A percentile compares a stretch with the other conserved stretches of the same genome.
These are phyloP conservation scores for Aspergillus clavatus DNA, from an alignment of 2,329 filamentous ascomycete genomes.

Conservation along the genomic window DNA sequence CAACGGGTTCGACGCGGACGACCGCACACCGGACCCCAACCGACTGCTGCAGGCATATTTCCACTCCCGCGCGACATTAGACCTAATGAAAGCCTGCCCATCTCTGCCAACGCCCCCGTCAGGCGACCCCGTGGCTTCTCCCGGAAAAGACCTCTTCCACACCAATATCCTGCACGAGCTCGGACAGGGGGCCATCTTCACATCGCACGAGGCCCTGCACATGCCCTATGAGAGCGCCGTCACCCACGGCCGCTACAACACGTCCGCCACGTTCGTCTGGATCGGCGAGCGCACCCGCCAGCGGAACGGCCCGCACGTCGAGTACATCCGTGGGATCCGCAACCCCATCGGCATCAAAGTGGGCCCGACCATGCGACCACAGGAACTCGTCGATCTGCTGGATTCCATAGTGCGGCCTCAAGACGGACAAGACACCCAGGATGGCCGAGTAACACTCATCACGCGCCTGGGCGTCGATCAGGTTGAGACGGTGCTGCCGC, in stretches of 20 bases:
- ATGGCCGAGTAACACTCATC: conserved; percentile 60
- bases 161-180: not conserved
- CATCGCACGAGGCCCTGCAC: conserved; percentile 9
- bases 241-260: conserved; percentile 84
- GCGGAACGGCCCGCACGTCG: conserved; percentile 82
- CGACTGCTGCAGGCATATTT: conserved; percentile 84
- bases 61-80: conserved; percentile 83
- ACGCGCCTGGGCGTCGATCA: conserved; percentile 79
- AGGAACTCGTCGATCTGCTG: conserved; percentile 70
- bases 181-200: conserved; percentile 3
- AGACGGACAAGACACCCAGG: conserved; percentile 68
- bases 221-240: conserved; percentile 8
- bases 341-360: conserved; percentile 94
- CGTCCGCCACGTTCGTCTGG: conserved; percentile 91
- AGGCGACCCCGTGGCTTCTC: not conserved
- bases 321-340: conserved; percentile 88
- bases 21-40: conserved; percentile 70
- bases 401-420: conserved; percentile 67
- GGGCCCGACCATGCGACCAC: conserved; percentile 69
- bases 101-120: not conserved
- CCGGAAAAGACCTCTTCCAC: not conserved
- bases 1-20: conserved; percentile 64
- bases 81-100: conserved; percentile 46
- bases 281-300: conserved; percentile 91
- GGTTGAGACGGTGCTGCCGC: conserved; percentile 67